phyloP scores from a whole-genome alignment of 2,329 filamentous ascomycete species.

The Monosporascus sp. region DNA sequence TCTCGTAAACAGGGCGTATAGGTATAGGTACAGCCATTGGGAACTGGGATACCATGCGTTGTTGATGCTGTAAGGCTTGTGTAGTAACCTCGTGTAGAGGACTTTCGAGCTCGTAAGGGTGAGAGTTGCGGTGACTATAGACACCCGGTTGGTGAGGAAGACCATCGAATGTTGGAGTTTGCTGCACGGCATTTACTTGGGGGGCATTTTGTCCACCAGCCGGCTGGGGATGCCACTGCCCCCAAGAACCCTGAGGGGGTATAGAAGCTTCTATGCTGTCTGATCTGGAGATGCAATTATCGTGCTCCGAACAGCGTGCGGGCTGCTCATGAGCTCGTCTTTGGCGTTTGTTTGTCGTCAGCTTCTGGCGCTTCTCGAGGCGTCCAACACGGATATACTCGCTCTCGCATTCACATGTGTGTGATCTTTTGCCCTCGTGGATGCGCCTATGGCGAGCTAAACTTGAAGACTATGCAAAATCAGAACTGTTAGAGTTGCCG shows the following conservation, averaged over 20 bases:
- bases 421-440: constrained; percentile 63
- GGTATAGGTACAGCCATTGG: constrained; percentile 44
- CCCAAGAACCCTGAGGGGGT: constrained; percentile 49
- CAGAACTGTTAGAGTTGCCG: constrained; percentile 17
- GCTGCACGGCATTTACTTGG: constrained; percentile 39
- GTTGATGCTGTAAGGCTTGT: constrained; percentile 36
- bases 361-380: constrained; percentile 12
- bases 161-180: constrained; percentile 51
- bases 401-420: constrained; percentile 59
- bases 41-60: constrained; percentile 46
- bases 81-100: constrained; percentile 41
- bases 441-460: constrained; percentile 61
- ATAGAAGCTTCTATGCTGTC: constrained; percentile 54
- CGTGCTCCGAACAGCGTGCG: constrained; percentile 50
- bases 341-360: constrained; percentile 64
- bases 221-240: constrained; percentile 46
- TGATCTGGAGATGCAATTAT: constrained; percentile 53
- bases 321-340: constrained; percentile 57
- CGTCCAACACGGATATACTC: constrained; percentile 36
- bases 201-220: constrained; percentile 32
- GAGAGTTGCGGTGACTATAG: constrained; percentile 39
- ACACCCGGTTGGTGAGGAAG: constrained; percentile 48
- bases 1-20: constrained; percentile 48
- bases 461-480: constrained; percentile 53
- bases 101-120: constrained; percentile 42